Conservation (phyloP, 768 basidiomycete species). For the Russula virescens region DNA sequence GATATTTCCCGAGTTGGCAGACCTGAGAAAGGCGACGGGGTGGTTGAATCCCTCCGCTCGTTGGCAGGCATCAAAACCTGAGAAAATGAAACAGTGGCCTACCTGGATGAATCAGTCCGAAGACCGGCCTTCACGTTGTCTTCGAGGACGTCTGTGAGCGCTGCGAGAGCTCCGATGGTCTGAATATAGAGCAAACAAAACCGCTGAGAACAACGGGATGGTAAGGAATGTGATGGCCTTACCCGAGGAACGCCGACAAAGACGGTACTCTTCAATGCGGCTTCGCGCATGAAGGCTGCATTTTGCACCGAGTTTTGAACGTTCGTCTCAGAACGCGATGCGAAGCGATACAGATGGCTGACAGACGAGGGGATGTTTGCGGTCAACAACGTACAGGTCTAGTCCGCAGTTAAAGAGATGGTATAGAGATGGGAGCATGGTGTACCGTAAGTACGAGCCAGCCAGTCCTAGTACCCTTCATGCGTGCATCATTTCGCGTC, state of each 20-base stretch:
- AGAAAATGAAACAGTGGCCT: slow-evolving; percentile 18
- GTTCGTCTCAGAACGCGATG: slow-evolving; percentile 45
- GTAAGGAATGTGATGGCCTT: background rate
- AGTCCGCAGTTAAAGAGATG: background rate
- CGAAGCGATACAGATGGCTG: slow-evolving; percentile 77
- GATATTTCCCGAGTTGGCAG: slow-evolving; percentile 47
- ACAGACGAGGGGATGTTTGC: slow-evolving; percentile 75
- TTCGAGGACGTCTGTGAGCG: slow-evolving; percentile 70
- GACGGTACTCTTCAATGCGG: slow-evolving; percentile 82
- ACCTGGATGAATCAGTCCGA: slow-evolving; percentile 51
- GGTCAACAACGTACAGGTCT: slow-evolving; percentile 83
- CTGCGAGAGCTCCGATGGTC: slow-evolving; percentile 80
- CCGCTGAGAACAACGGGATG: background rate
- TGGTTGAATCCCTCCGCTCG: background rate
- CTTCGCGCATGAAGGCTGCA: slow-evolving; percentile 84
- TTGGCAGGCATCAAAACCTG: slow-evolving; percentile 15
- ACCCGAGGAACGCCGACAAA: slow-evolving; percentile 86
- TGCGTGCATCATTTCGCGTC: slow-evolving; percentile 61
- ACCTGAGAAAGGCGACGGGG: background rate
- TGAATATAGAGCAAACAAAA: slow-evolving; percentile 7
- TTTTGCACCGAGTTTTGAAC: slow-evolving; percentile 48
- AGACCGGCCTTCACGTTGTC: slow-evolving; percentile 72
- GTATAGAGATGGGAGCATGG: background rate
- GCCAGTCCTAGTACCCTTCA: slow-evolving; percentile 61
- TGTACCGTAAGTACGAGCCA: slow-evolving; percentile 77